Evolutionary conservation across 2,329 filamentous ascomycete species (phyloP).

Genomic region (Hypoxylon sp.): DNA sequence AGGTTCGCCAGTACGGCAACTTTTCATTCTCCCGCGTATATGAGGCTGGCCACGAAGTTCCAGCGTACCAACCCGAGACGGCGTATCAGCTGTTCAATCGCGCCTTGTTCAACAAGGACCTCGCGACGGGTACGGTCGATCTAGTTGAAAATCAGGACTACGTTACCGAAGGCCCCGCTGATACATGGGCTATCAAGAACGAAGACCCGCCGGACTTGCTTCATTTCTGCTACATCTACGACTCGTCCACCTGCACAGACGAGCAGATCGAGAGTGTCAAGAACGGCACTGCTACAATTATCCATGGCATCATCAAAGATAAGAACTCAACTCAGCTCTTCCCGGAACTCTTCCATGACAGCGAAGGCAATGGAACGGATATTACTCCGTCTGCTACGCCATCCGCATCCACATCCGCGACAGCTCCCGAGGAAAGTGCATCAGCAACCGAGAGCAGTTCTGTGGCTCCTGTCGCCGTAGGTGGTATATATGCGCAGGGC

Average conservation of each 20-base stretch:
- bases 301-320: constrained; percentile 47
- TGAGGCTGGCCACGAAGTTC: constrained; percentile 65
- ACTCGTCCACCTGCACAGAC: constrained; percentile 59
- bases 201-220: constrained; percentile 55
- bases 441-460: constrained; percentile 3
- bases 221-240: constrained; percentile 67
- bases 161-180: constrained; percentile 41
- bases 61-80: constrained; percentile 60
- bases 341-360: constrained; percentile 38
- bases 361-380: background rate
- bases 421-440: constrained; percentile 4
- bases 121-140: constrained; percentile 58
- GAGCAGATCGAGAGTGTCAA: constrained; percentile 51
- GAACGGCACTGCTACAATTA: constrained; percentile 48
- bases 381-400: constrained; percentile 4
- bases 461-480: background rate
- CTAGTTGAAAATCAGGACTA: constrained; percentile 58
- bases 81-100: constrained; percentile 60
- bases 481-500: background rate
- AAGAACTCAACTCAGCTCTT: constrained; percentile 44
- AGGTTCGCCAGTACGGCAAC: constrained; percentile 75
- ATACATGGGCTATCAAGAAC: constrained; percentile 58
- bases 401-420: constrained; percentile 4
- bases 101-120: constrained; percentile 59
- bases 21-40: constrained; percentile 68